Percentiles rank a stretch among this genome's conserved stretches.
phyloP scores from a whole-genome alignment of 805 yeast species.

The Allodekkera sacchari region DNA sequence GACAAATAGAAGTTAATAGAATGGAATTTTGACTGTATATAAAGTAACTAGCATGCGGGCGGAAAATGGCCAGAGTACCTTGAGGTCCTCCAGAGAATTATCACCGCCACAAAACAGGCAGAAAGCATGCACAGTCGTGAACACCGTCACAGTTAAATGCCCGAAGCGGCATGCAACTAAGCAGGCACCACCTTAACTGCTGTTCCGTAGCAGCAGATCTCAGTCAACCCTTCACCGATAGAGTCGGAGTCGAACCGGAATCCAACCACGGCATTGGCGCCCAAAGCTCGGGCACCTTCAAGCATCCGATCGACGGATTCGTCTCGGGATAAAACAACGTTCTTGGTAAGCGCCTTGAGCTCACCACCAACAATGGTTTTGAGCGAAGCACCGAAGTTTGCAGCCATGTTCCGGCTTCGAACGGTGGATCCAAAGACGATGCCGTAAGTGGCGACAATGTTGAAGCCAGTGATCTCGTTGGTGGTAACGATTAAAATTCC shows the following conservation, averaged over 20 bases:
- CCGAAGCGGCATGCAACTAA: no score
- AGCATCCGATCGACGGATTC: neutral
- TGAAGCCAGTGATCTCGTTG: neutral
- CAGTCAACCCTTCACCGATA: constrained; percentile 1
- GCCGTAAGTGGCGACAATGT: neutral
- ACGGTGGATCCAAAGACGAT: neutral
- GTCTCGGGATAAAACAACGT: neutral
- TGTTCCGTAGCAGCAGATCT: neutral
- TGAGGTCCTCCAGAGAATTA: no score
- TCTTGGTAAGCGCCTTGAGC: neutral
- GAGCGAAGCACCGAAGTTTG: neutral
- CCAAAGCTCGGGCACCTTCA: neutral
- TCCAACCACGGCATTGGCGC: neutral
- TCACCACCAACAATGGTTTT: constrained; percentile 1
- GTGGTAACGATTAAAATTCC: neutral
- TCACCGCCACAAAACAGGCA: no score
- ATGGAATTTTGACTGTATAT: no score
- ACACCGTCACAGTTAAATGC: no score
- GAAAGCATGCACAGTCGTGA: no score
- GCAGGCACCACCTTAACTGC: no score
- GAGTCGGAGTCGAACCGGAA: neutral
- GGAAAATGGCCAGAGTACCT: no score
- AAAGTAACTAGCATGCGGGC: no score
- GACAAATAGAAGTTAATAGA: no score
- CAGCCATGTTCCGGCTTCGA: neutral